Base-by-base conservation (phyloP, 2,329 filamentous ascomycete genomes). In the Colletotrichum spaethianum region DNA sequence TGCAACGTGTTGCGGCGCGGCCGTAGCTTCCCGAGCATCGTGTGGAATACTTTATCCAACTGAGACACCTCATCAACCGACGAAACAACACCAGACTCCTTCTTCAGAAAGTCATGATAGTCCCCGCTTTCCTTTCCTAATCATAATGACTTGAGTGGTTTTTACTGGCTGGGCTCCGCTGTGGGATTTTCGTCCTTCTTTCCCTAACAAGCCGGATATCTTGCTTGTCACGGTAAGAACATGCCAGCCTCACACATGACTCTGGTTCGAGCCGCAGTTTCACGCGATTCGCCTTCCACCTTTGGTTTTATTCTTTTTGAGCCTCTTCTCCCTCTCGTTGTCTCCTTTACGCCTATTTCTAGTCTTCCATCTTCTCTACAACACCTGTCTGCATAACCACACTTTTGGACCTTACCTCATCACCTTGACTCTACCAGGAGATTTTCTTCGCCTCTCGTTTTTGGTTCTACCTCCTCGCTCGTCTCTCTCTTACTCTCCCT, bases 321-420 rank as follows among this genome's bases (percentile, higher is more conserved):
- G 23, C 7, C n/a, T 2, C 4, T 2, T 3, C 31, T n/a, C 2
- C 38, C 31, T n/a, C 28, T 16, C 6, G 4, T 31, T 11, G 8
- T 33, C 8, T 18, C 33, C 12, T 36, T 5, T 2, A 31, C 23
- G 1, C 31, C 44, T n/a, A 52, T 62, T 31, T 6, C 12, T 12
- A 5, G 14, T 52, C 2, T 23, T 63, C 18, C 16, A 14, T 4
- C 31, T 28, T 18, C 23, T 38, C 31, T 20, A 36, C 16, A 12
- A 63, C 14, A 63, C 46, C 60, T 14, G 8, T 16, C 42, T 26
- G 3, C 31, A 40, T 11, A n/a, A 52, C 16, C 46, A 16, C 31
- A 52, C 33, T 63, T 38, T 63, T 63, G 60, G 60, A 63, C 14
- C n/a, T 48, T 33, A 12, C 14, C 44, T 52, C 44, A 20, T 40